Base-by-base conservation (phyloP, 116 monocot species). In the Phalaenopsis hybrid region DNA sequence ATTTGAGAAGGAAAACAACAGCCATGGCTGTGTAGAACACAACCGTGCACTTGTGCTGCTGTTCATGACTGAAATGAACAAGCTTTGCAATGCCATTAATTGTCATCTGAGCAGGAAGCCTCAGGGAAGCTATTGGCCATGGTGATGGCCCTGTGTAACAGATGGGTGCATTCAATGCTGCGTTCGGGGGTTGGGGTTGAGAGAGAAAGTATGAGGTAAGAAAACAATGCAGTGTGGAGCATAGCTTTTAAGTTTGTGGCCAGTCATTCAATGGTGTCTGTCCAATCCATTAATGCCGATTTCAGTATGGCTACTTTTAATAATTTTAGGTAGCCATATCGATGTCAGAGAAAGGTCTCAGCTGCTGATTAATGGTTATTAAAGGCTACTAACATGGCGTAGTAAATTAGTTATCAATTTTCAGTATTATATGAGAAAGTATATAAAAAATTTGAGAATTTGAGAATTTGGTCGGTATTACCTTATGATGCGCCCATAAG, bases 271-370 rank as follows among this genome's bases (percentile, higher is more conserved):
- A 72, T 72, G 28, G 72, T 37, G 4, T 72, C 34, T 72, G 72
- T 72, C 72, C 34, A 37, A n/a, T 72, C 72, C 72, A 33, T 72
- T 37, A 72, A 72, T 72, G 72, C 72, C 34, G 13, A 37, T 72
- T 72, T 72, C 72, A 37, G 13, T 13, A 72, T n/a, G 13, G 72
- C 72, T 72, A 13, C 72, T 72, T 72, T 37, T 13, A 72, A 8
- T 72, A 72, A 33, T 34, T 72, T 37, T 72, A 28, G 72, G 34
- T 72, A 37, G 37, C 34, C 70, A 25, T 37, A 72, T 72, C 72
- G 28, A 72, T 72, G 37, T 72, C 72, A 37, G 31, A 72, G 11
- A 72, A 28, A 21, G 4, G 8, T 63, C 23, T 23, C 63, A 23
- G 3, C 23, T 63, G 10, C 63, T 20, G 63, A 63, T 63, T 63